Evolutionary conservation across 2,329 filamentous ascomycete genomes (phyloP).

Genomic region (Aspergillus jensenii): DNA sequence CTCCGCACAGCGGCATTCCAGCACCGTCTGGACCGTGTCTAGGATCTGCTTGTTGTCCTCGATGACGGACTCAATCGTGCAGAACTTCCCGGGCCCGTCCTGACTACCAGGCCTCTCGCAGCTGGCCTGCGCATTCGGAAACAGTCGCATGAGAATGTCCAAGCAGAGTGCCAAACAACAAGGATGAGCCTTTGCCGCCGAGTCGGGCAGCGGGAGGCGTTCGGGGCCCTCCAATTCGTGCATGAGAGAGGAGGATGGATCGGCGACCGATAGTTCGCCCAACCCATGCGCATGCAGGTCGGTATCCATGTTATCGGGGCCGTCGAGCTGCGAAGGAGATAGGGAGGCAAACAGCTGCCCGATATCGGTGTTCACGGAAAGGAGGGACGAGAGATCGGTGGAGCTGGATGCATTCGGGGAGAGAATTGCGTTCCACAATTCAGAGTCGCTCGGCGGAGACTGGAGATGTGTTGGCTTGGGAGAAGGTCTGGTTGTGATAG

Average conservation of each 20-base stretch:
- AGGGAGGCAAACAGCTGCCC: not conserved
- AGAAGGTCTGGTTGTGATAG: not conserved
- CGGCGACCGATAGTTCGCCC: not conserved
- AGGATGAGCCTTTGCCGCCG: not conserved
- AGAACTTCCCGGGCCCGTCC: not conserved
- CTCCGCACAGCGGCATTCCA: not conserved
- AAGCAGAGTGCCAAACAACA: not conserved
- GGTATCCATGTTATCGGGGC: not conserved
- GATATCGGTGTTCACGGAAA: not conserved
- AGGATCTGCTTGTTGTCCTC: conserved; percentile 1
- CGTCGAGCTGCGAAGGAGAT: not conserved
- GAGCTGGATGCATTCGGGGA: not conserved
- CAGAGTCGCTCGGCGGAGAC: not conserved
- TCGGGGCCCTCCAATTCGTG: not conserved
- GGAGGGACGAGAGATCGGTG: not conserved
- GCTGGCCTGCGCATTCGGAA: not conserved
- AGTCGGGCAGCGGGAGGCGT: not conserved
- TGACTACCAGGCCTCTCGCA: not conserved
- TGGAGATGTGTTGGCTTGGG: not conserved
- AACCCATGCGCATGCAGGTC: not conserved
- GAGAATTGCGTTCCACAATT: not conserved
- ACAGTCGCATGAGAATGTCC: not conserved
- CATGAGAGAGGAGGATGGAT: not conserved
- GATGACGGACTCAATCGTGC: conserved; percentile 1
- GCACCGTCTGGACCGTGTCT: not conserved